A percentile compares a stretch with the other conserved stretches of the same genome.
Evolutionary conservation across 139 green algal genomes (phyloP).

Genomic region (Picochlorum sp.): DNA sequence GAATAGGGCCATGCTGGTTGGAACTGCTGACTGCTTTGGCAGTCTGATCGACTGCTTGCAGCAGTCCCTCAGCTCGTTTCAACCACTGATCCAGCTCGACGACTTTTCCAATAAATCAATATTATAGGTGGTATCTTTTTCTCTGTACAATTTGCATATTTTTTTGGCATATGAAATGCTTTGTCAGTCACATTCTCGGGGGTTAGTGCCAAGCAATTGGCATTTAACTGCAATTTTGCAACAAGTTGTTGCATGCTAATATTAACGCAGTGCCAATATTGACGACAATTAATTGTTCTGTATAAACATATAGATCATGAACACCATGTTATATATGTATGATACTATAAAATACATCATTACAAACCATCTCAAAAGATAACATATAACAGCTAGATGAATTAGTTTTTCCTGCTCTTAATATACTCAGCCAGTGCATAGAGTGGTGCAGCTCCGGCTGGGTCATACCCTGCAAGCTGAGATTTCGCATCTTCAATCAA

Average conservation of each 20-base stretch:
- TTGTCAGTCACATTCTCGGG: too few relatives aligned
- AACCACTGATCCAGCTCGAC: conserved; percentile 25
- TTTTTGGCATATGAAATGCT: too few relatives aligned
- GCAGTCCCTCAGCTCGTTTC: conserved; percentile 40
- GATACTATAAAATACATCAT: too few relatives aligned
- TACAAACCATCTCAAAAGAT: neutral
- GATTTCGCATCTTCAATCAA: conserved; percentile 87
- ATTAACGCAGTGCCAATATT: too few relatives aligned
- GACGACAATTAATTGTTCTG: too few relatives aligned
- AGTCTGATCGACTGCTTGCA: conserved; percentile 55
- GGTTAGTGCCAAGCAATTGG: too few relatives aligned
- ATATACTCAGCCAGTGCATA: conserved; percentile 95
- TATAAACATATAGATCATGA: too few relatives aligned
- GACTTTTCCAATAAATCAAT: neutral
- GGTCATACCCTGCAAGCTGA: conserved; percentile 71
- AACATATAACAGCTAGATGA: neutral
- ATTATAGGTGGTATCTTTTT: neutral
- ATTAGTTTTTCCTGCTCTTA: conserved; percentile 77
- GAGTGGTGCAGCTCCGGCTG: conserved; percentile 64
- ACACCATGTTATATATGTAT: too few relatives aligned
- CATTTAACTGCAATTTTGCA: too few relatives aligned
- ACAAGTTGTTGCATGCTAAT: too few relatives aligned
- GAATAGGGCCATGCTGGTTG: too few relatives aligned
- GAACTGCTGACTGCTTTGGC: conserved; percentile 21
- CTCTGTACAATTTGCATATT: neutral